Evolutionary conservation across 305 asterid species (phyloP).

Genomic region (Rubia tinctorum): DNA sequence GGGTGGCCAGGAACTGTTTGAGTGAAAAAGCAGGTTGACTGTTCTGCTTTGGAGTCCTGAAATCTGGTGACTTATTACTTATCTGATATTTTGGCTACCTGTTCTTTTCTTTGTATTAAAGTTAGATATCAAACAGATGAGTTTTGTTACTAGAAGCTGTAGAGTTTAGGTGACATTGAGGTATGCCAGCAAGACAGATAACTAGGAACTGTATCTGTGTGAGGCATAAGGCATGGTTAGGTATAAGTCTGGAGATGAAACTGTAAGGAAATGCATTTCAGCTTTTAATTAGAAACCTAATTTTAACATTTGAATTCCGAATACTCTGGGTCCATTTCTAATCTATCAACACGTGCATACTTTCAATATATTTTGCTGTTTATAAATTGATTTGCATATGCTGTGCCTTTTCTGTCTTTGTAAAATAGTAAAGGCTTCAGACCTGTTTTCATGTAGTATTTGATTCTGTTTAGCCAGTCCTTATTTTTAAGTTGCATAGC

Average conservation of each 20-base stretch:
- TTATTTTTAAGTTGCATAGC: background rate
- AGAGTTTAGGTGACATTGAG: background rate
- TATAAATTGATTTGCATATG: background rate
- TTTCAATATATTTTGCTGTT: background rate
- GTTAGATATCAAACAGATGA: background rate
- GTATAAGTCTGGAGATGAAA: background rate
- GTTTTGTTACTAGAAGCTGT: background rate
- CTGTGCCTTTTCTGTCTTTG: background rate
- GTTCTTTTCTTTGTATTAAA: background rate
- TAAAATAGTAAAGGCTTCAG: background rate
- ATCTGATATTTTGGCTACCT: background rate
- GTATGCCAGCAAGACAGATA: background rate
- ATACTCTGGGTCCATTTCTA: background rate
- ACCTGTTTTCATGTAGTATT: background rate
- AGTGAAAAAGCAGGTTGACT: background rate
- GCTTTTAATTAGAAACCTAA: background rate
- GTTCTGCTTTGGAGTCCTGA: background rate
- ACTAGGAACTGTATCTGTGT: background rate
- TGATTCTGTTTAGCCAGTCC: background rate
- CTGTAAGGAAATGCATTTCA: background rate
- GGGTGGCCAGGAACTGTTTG: background rate
- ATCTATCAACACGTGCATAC: background rate
- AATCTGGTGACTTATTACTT: background rate
- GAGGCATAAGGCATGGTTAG: background rate
- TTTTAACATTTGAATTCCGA: background rate